These are phyloP conservation scores for Echinochloa phyllopogon DNA, from an alignment of 176 grass and related monocot genomes.

Conservation along the genomic window DNA sequence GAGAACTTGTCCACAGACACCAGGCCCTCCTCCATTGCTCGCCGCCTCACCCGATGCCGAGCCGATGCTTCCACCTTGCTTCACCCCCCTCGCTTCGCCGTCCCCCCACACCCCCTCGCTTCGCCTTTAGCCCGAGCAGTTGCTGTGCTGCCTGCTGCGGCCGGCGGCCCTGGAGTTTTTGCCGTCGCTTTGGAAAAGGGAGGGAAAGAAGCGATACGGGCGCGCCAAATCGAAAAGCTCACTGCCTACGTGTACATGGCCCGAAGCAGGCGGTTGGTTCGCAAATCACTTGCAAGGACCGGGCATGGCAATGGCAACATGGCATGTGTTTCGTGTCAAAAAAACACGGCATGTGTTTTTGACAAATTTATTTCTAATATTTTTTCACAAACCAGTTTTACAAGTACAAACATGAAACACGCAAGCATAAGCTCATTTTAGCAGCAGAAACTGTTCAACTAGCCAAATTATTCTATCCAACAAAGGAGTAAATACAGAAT, in stretches of 20 bases:
- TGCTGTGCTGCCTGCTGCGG: not conserved
- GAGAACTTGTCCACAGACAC: conserved; percentile 70
- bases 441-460: not conserved
- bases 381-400: not conserved
- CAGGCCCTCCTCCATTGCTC: conserved; percentile 61
- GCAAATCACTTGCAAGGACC: not conserved
- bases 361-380: not conserved
- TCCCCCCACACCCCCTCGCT: too few species aligned
- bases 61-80: not conserved
- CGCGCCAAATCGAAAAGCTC: conserved; percentile 37
- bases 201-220: not conserved
- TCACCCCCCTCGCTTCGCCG: not conserved
- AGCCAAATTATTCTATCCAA: conserved; percentile 20
- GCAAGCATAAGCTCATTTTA: conserved; percentile 1
- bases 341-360: conserved; percentile 1
- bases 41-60: not conserved
- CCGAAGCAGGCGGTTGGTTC: not conserved
- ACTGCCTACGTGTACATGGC: not conserved
- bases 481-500: conserved; percentile 19
- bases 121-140: not conserved
- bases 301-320: not conserved
- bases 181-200: not conserved
- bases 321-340: conserved; percentile 21
- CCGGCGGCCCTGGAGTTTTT: not conserved
- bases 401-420: not conserved